Percentiles rank a stretch among this genome's conserved stretches.
These are phyloP conservation scores for Pterocarpus santalinus DNA, from an alignment of 306 rosid species.

Conservation along the genomic window DNA sequence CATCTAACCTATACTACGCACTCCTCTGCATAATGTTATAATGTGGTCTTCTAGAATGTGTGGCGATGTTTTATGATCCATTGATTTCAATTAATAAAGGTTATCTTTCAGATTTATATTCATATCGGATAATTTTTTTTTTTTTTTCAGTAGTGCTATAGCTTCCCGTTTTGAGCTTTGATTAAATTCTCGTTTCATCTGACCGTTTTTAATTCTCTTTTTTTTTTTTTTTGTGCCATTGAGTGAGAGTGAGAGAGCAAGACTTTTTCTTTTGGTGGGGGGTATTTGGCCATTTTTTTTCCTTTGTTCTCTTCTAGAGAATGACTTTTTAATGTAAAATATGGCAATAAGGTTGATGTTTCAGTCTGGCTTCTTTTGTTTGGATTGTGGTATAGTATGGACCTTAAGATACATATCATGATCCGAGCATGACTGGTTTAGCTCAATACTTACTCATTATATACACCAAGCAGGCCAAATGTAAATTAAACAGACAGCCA, in stretches of 20 bases:
- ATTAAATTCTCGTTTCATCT: background rate
- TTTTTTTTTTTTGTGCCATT: constrained; percentile 17
- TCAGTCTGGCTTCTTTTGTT: constrained; percentile 13
- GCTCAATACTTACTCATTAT: background rate
- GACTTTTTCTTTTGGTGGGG: background rate
- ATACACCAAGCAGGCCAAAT: background rate
- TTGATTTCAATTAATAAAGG: constrained; percentile 2
- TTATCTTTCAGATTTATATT: constrained; percentile 25
- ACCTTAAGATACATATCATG: constrained; percentile 8
- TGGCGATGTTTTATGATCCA: background rate
- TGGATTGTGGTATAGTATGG: constrained; percentile 14
- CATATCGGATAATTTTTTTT: background rate
- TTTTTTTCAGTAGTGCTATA: background rate
- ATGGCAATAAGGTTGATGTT: background rate
- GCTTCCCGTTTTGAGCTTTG: constrained; percentile 20
- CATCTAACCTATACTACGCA: background rate
- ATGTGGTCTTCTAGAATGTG: constrained; percentile 6
- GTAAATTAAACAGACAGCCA: background rate
- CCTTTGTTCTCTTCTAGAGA: background rate
- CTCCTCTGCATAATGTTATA: constrained; percentile 11
- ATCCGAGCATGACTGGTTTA: constrained; percentile 1
- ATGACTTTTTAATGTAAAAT: background rate
- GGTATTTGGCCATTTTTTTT: background rate
- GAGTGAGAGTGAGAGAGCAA: background rate
- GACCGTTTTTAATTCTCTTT: too few relatives aligned